A percentile compares a stretch with the other conserved stretches of the same genome.
phyloP scores from a whole-genome alignment of 1,139 yeast genomes.

The Saccharomyces pastorianus region DNA sequence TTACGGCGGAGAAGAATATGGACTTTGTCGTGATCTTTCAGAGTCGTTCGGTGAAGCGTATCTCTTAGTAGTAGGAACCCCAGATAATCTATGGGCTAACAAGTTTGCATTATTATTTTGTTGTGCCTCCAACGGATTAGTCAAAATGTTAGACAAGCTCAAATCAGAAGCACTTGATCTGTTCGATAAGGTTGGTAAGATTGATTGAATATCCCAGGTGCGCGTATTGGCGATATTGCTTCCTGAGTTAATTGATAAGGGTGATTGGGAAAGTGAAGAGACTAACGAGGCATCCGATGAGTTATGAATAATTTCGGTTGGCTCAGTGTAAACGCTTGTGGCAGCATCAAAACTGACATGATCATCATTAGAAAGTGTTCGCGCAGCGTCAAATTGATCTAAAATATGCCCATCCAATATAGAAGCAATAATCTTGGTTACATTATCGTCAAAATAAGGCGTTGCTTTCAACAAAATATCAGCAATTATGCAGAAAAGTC shows the following conservation, averaged over 20 bases:
- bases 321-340: neutral
- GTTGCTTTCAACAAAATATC: slow-evolving; percentile 23
- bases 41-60: slow-evolving; percentile 2
- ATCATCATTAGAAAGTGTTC: slow-evolving; percentile 2
- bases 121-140: slow-evolving; percentile 6
- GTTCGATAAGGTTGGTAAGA: slow-evolving; percentile 9
- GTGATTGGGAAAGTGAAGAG: neutral
- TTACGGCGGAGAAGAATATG: slow-evolving; percentile 1
- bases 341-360: neutral
- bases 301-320: slow-evolving; percentile 10
- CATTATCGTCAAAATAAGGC: slow-evolving; percentile 23
- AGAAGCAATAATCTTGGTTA: slow-evolving; percentile 21
- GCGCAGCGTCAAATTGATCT: slow-evolving; percentile 13
- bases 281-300: neutral
- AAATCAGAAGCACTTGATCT: slow-evolving; percentile 10
- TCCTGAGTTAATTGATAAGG: neutral
- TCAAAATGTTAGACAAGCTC: slow-evolving; percentile 6
- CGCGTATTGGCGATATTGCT: slow-evolving; percentile 2
- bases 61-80: neutral
- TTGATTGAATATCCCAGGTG: slow-evolving; percentile 4
- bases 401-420: slow-evolving; percentile 23
- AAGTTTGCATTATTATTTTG: neutral
- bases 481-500: slow-evolving; percentile 21
- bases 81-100: neutral
- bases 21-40: slow-evolving; percentile 4